Conservation (phyloP, 2,329 filamentous ascomycete genomes). For the Ceratocystis alfenasii region DNA sequence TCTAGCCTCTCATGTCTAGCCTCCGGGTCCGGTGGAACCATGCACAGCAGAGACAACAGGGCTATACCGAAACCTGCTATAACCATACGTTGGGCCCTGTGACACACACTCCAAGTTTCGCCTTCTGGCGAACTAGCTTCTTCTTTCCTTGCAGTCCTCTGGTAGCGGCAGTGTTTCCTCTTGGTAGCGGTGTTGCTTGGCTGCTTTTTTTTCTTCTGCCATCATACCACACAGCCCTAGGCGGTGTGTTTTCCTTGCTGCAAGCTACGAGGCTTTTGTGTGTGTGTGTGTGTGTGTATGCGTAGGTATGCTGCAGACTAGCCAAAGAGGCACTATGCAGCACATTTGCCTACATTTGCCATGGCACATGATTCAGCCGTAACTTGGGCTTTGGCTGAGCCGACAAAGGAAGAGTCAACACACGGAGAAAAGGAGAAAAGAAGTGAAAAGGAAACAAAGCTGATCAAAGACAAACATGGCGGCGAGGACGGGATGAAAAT, state of each 20-base stretch:
- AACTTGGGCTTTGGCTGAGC: neutral
- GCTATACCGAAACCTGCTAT: constrained; percentile 10
- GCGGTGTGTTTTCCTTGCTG: neutral
- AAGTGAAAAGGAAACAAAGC: neutral
- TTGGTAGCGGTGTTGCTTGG: neutral
- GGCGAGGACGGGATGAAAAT: constrained; percentile 7
- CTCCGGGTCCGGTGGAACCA: neutral
- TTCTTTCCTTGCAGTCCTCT: neutral
- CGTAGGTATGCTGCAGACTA: neutral
- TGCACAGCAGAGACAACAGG: constrained; percentile 6
- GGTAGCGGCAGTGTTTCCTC: neutral
- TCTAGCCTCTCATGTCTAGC: neutral
- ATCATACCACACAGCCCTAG: neutral
- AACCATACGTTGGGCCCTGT: neutral
- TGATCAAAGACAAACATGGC: constrained; percentile 9
- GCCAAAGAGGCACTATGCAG: neutral
- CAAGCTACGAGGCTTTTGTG: neutral
- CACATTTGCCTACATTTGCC: neutral
- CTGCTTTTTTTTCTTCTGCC: neutral
- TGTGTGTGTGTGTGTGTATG: no score
- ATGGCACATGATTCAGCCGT: neutral
- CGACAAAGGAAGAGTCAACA: neutral
- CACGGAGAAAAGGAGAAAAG: neutral
- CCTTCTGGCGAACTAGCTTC: neutral
- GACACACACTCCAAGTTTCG: neutral